Percentiles rank a stretch among this genome's conserved stretches.
Evolutionary conservation across 345 rosid species (phyloP).

Genomic region (Murraya paniculata): DNA sequence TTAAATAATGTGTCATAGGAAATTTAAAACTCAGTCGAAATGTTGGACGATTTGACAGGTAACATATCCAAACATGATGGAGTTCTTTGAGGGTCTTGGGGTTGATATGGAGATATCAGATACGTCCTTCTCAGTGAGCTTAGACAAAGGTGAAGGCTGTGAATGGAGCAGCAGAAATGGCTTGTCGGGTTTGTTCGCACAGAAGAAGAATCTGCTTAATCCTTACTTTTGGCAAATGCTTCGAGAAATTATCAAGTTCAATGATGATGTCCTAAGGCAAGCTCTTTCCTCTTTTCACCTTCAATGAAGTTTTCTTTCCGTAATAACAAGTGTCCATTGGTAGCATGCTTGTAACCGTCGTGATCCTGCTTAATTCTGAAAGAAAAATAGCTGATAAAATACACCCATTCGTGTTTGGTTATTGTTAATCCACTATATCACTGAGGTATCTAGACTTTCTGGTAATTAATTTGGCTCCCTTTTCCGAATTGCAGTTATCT

Average conservation of each 20-base stretch:
- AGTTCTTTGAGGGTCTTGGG: slow-evolving; percentile 25
- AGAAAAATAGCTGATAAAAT: too few species aligned
- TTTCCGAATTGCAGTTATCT: slow-evolving; percentile 42
- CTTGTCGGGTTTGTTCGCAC: slow-evolving; percentile 66
- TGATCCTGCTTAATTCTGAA: too few species aligned
- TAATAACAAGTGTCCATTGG: too few species aligned
- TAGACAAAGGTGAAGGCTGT: slow-evolving; percentile 65
- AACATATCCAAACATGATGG: slow-evolving; percentile 59
- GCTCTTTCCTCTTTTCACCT: background rate
- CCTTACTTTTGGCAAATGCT: slow-evolving; percentile 88
- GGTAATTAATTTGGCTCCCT: too few species aligned
- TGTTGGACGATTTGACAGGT: slow-evolving; percentile 42
- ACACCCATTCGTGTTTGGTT: too few species aligned
- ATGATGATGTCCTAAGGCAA: slow-evolving; percentile 61
- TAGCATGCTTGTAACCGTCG: too few species aligned
- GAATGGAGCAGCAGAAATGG: slow-evolving; percentile 97
- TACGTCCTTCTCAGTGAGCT: slow-evolving; percentile 78
- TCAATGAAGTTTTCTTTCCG: background rate
- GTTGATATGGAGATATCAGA: slow-evolving; percentile 78
- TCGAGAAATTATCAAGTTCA: slow-evolving; percentile 65
- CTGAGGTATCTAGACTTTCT: too few species aligned
- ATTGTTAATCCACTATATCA: too few species aligned
- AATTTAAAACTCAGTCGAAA: too few species aligned
- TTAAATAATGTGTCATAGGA: too few species aligned
- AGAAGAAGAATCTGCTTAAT: slow-evolving; percentile 58